phyloP scores from a whole-genome alignment of 169 alveolate genomes.

The Cryptosporidium xiaoi region DNA sequence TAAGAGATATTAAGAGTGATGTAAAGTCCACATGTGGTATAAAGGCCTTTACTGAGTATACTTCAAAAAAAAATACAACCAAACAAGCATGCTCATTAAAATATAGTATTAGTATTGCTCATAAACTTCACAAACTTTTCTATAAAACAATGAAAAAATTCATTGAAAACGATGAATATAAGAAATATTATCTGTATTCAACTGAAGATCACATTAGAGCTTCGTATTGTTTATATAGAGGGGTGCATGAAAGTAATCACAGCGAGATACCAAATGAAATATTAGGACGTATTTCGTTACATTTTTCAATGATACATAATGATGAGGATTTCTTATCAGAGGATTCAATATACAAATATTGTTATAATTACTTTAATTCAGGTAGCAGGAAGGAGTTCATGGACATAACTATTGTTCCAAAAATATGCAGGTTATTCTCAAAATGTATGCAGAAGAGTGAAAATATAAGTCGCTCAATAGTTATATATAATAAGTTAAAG shows the following conservation, averaged over 20 bases:
- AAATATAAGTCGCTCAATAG: not conserved
- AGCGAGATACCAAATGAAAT: constrained; percentile 33
- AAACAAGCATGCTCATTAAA: constrained; percentile 9
- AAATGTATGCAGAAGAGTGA: constrained; percentile 7
- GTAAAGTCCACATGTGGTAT: constrained; percentile 15
- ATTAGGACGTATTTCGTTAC: not conserved
- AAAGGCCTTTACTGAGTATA: constrained; percentile 8
- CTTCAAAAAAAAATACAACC: not conserved
- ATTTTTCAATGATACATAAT: not conserved
- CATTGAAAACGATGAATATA: not conserved
- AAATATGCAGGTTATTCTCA: constrained; percentile 17
- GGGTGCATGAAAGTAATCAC: constrained; percentile 2
- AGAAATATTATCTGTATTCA: not conserved
- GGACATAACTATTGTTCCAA: not conserved
- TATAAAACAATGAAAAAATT: not conserved
- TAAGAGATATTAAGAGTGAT: not conserved
- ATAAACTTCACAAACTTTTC: not conserved
- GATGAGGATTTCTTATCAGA: not conserved
- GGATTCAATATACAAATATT: not conserved
- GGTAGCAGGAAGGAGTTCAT: not conserved
- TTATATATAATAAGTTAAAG: not conserved
- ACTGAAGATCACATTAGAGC: constrained; percentile 21
- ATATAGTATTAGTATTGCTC: constrained; percentile 12
- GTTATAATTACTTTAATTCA: not conserved
- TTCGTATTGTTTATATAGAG: constrained; percentile 29